Percentiles rank a stretch among this genome's conserved stretches.
Conservation (phyloP, 129 eudicot species). For the Helichrysum umbraculigerum region DNA sequence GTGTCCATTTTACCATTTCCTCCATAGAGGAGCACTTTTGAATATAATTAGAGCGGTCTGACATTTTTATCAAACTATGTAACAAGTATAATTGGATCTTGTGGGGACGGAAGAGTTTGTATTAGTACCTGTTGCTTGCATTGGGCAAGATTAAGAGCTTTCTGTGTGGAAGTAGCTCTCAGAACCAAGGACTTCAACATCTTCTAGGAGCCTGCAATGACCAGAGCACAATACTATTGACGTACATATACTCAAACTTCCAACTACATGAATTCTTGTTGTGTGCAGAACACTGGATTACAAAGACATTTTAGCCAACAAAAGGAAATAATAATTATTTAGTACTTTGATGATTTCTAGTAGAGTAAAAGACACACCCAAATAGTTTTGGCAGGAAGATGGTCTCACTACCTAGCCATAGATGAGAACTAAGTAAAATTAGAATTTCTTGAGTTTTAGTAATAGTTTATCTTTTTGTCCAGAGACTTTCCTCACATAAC, state of each 20-base stretch:
- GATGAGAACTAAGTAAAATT: too few relatives aligned
- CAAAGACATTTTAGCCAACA: neutral
- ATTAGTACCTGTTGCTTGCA: slow-evolving; percentile 37
- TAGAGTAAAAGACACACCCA: too few relatives aligned
- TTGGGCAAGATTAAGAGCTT: slow-evolving; percentile 20
- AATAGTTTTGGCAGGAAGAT: too few relatives aligned
- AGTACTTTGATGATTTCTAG: too few relatives aligned
- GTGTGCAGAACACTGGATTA: too few relatives aligned
- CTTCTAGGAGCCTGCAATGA: slow-evolving; percentile 22
- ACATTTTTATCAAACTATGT: neutral
- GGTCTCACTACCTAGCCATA: too few relatives aligned
- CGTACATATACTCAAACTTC: neutral
- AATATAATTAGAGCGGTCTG: neutral
- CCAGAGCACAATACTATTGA: neutral
- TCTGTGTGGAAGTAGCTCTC: slow-evolving; percentile 33
- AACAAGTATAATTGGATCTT: neutral
- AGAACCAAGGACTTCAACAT: slow-evolving; percentile 50
- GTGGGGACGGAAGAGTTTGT: neutral
- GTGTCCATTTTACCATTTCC: neutral
- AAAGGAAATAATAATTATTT: neutral
- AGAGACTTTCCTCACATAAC: too few relatives aligned
- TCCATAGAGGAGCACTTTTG: neutral
- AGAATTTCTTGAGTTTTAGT: too few relatives aligned
- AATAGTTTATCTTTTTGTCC: too few relatives aligned
- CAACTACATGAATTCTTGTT: neutral